Base-by-base conservation (phyloP, 2,329 filamentous ascomycete species). In the Pseudogymnoascus destructans region DNA sequence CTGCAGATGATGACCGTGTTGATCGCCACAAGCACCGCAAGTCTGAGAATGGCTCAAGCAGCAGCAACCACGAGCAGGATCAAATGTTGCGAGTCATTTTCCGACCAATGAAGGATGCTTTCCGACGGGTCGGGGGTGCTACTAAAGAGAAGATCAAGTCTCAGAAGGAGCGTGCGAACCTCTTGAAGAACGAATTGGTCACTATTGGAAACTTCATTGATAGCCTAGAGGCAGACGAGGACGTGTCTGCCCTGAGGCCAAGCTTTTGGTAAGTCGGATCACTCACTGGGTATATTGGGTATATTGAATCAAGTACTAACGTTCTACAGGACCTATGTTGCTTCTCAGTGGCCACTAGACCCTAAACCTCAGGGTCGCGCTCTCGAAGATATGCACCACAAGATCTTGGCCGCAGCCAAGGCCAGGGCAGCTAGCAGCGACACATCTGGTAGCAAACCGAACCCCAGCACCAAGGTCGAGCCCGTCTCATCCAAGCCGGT, bases 121-220 rank as follows among this genome's bases (percentile, higher is more conserved):
- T 86, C 56, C 76, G 79, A 62, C 75, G 73, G 25, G 79, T 86
- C 58, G 73, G 79, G 58, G 78, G 76, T 57, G 82, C 82, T 3
- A 85, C 80, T 2, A 80, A 79, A 63, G 81, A 82, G 63, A 78
- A 78, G 55, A 79, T 84, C 61, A 81, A 80, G 58, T 80, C 78
- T 25, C 79, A 80, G 64, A 82, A 84, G 63, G 77, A 80, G 57
- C 77, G 84, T 46, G 78, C 84, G 19, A 77, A 74, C 65, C 77
- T 83, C 42, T 79, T 85, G 66, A 83, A 82, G 64, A 72, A 74
- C 25, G 79, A 84, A 65, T 71, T 86, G 35, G 73, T 83, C 40
- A 75, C 75, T 3, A 82, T 86, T 68, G 83, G 83, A 57, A 77
- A 79, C 59, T 84, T 83, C 64, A 78, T 85, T 61, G 77, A 79